These are phyloP conservation scores for Teratosphaeria pseudoeucalypti DNA, from an alignment of 2,329 filamentous ascomycete species.

Conservation along the genomic window DNA sequence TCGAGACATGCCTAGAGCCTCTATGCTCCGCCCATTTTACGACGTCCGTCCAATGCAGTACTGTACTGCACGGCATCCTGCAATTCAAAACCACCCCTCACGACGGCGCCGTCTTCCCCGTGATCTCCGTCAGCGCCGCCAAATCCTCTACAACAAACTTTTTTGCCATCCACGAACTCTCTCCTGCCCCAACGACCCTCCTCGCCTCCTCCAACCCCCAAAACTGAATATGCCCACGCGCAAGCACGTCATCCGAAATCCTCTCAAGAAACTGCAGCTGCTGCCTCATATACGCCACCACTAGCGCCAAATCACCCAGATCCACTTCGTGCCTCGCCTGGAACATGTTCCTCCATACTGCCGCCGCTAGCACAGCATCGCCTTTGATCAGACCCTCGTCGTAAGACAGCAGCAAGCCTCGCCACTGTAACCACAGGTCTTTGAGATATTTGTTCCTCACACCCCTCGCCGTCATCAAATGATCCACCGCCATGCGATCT, in stretches of 20 bases:
- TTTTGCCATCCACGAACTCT: conserved; percentile 15
- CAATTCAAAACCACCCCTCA: background rate
- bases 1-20: background rate
- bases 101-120: background rate
- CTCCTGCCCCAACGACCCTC: conserved; percentile 19
- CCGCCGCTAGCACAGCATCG: conserved; percentile 66
- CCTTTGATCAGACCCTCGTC: conserved; percentile 71
- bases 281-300: conserved; percentile 54
- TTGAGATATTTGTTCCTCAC: conserved; percentile 58
- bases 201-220: conserved; percentile 32
- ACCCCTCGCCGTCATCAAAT: conserved; percentile 50
- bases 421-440: conserved; percentile 88
- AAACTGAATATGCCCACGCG: conserved; percentile 41
- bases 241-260: conserved; percentile 43
- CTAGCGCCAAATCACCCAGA: conserved; percentile 47
- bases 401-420: conserved; percentile 72
- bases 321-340: conserved; percentile 57
- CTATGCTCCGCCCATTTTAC: background rate
- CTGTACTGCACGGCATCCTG: background rate
- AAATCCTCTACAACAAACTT: conserved; percentile 10
- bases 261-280: conserved; percentile 45
- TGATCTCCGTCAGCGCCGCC: conserved; percentile 1
- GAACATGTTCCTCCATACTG: conserved; percentile 90
- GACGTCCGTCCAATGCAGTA: background rate
- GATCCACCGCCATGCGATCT: conserved; percentile 69